A percentile compares a stretch with the other conserved stretches of the same genome.
Conservation (phyloP, 805 yeast genomes). For the Ogataea parapolymorpha region DNA sequence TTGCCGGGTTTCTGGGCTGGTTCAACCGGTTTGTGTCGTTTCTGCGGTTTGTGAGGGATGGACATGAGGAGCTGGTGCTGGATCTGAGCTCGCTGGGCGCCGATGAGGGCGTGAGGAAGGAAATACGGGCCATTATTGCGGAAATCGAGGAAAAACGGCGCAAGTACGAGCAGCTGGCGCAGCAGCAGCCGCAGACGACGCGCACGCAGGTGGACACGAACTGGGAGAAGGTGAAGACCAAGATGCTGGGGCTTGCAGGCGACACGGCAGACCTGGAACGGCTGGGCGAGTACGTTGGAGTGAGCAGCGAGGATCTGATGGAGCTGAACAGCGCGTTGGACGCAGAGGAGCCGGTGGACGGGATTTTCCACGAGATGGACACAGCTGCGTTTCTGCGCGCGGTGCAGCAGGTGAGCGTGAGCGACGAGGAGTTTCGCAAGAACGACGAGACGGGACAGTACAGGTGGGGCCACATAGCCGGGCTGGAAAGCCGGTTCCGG, state of each 20-base stretch:
- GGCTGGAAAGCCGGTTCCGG: slow-evolving; percentile 19
- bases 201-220: slow-evolving; percentile 30
- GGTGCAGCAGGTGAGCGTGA: slow-evolving; percentile 12
- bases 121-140: slow-evolving; percentile 39
- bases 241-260: slow-evolving; percentile 2
- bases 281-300: slow-evolving; percentile 32
- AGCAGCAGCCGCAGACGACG: slow-evolving; percentile 20
- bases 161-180: slow-evolving; percentile 32
- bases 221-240: slow-evolving; percentile 45
- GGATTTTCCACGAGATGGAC: slow-evolving; percentile 7
- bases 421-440: slow-evolving; percentile 18
- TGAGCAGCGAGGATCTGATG: slow-evolving; percentile 38
- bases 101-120: slow-evolving; percentile 32
- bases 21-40: slow-evolving; percentile 61
- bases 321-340: slow-evolving; percentile 40
- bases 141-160: slow-evolving; percentile 37
- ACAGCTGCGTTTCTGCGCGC: slow-evolving; percentile 15
- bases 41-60: slow-evolving; percentile 56
- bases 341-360: slow-evolving; percentile 11
- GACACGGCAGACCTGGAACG: slow-evolving; percentile 4
- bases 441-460: slow-evolving; percentile 25
- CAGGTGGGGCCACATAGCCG: slow-evolving; percentile 16
- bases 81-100: slow-evolving; percentile 41
- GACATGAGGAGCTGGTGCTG: slow-evolving; percentile 39
- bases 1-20: slow-evolving; percentile 74